phyloP scores from a whole-genome alignment of 352 stramenopile genomes.

The Globisporangium recalcitrans region DNA sequence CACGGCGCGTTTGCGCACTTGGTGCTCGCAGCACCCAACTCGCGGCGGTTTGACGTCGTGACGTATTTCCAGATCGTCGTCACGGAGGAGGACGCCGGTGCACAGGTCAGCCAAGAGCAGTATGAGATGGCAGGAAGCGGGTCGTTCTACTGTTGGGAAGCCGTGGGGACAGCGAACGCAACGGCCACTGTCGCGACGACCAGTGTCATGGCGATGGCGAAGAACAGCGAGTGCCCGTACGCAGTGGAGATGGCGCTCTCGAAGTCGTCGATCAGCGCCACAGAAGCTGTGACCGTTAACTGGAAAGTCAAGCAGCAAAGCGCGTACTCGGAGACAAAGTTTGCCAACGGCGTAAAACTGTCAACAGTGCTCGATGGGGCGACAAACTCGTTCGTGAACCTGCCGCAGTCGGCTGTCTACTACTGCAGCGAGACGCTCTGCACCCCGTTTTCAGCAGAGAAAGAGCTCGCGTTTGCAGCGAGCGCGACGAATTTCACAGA shows the following conservation, averaged over 20 bases:
- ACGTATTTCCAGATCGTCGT: constrained; percentile 52
- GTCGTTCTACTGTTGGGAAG: constrained; percentile 45
- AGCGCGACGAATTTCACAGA: constrained; percentile 31
- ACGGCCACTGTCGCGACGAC: constrained; percentile 14
- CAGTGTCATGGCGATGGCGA: constrained; percentile 31
- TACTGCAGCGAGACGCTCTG: constrained; percentile 35
- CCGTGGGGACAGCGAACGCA: constrained; percentile 23
- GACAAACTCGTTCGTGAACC: constrained; percentile 26
- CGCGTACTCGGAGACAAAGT: constrained; percentile 17
- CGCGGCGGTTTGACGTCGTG: constrained; percentile 43
- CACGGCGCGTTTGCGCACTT: constrained; percentile 42
- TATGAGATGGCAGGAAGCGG: constrained; percentile 22
- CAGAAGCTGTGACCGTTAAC: constrained; percentile 16
- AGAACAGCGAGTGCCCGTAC: constrained; percentile 42
- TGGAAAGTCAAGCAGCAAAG: constrained; percentile 29
- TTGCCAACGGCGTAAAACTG: constrained; percentile 22
- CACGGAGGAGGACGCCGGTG: constrained; percentile 20
- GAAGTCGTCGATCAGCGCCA: constrained; percentile 18
- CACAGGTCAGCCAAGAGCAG: constrained; percentile 19
- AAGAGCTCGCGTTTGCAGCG: constrained; percentile 26
- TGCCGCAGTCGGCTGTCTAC: constrained; percentile 39
- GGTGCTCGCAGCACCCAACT: constrained; percentile 28
- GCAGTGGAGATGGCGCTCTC: constrained; percentile 28
- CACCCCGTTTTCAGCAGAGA: constrained; percentile 36
- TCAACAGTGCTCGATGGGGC: constrained; percentile 32